Evolutionary conservation across 768 basidiomycete species (phyloP), one percentile per base, ranked within the genome.

Genomic region (Termitomyces sp.): DNA sequence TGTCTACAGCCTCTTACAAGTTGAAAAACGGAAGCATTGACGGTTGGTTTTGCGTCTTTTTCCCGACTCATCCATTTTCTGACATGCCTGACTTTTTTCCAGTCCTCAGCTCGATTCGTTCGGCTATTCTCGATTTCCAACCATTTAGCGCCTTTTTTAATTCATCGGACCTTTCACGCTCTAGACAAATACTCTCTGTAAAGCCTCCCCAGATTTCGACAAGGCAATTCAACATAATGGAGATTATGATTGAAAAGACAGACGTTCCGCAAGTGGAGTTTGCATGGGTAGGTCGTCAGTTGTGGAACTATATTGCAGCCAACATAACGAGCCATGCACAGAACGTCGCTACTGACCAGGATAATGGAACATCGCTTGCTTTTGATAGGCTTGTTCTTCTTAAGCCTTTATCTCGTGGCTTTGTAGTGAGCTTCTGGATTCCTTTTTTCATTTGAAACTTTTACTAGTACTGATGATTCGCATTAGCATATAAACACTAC

Each of bases 381-480:
- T 58, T 61, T 42, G 60, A 61, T 37, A 47, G 60, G 12, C 45
- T 61, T 6, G 42, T 61, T 4, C 31, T 61, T 25, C 54, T 61
- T 19, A 58, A 47, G 34, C 60, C 60, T n/a, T 31, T 61, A 11
- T 61, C 60, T 34, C 60, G 60, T 37, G 60, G 60, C 19, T 58
- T 52, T 32, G 60, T 61, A 34, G 60, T 61, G 32, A 34, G 34
- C n/a, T 9, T 29, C 9, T 47, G 32, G 4, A 49, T 23, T 11
- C 25, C 32, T 42, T 8, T 38, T 11, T 7, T 40, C 16, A 5
- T 16, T 37, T 14, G 10, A 19, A 48, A 32, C 8, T 56, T 3
- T 19, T 16, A 11, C 14, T 16, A 17, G 16, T 27, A 9, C n/a
- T n/a, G n/a, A 6, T 17, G 16, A 9, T 44, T 17, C 17, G 23